These are phyloP conservation scores for Neonectria faginata DNA, from an alignment of 2,329 filamentous ascomycete genomes.

Conservation along the genomic window DNA sequence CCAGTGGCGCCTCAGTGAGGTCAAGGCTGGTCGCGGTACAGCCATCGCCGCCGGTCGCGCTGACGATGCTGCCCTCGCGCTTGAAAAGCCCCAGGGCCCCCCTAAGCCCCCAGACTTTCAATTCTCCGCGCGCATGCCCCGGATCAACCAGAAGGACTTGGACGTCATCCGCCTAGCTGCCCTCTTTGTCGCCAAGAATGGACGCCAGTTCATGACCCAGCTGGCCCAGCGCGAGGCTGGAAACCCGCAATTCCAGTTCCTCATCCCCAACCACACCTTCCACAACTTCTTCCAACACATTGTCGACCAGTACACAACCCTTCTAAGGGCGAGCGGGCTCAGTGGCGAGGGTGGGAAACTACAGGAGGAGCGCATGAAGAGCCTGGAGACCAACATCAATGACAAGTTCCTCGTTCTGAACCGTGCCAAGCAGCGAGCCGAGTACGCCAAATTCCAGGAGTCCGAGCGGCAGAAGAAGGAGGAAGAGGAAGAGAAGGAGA, in stretches of 20 bases:
- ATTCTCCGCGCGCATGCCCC: slow-evolving; percentile 97
- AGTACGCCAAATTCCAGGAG: slow-evolving; percentile 87
- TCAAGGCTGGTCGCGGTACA: slow-evolving; percentile 85
- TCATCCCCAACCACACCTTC: slow-evolving; percentile 93
- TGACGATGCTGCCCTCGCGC: slow-evolving; percentile 68
- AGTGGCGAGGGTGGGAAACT: slow-evolving; percentile 75
- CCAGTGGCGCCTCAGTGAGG: slow-evolving; percentile 88
- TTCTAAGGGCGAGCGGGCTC: slow-evolving; percentile 76
- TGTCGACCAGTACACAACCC: slow-evolving; percentile 90
- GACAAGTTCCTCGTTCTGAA: slow-evolving; percentile 85
- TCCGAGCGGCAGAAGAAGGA: slow-evolving; percentile 89
- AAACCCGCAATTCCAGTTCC: slow-evolving; percentile 96
- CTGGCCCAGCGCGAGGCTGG: slow-evolving; percentile 88
- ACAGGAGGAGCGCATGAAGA: slow-evolving; percentile 77
- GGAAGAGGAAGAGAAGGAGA: slow-evolving; percentile 86
- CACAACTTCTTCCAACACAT: slow-evolving; percentile 95
- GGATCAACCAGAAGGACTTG: slow-evolving; percentile 94
- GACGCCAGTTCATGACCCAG: slow-evolving; percentile 89
- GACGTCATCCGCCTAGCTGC: slow-evolving; percentile 81
- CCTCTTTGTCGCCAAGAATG: slow-evolving; percentile 92
- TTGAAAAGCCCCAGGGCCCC: slow-evolving; percentile 80
- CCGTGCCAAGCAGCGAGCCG: slow-evolving; percentile 85
- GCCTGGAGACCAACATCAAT: slow-evolving; percentile 78
- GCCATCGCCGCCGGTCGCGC: slow-evolving; percentile 80
- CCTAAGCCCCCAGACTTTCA: slow-evolving; percentile 87